Evolutionary conservation across 1,139 yeast species (phyloP).

Genomic region (Kodamaea sp.): DNA sequence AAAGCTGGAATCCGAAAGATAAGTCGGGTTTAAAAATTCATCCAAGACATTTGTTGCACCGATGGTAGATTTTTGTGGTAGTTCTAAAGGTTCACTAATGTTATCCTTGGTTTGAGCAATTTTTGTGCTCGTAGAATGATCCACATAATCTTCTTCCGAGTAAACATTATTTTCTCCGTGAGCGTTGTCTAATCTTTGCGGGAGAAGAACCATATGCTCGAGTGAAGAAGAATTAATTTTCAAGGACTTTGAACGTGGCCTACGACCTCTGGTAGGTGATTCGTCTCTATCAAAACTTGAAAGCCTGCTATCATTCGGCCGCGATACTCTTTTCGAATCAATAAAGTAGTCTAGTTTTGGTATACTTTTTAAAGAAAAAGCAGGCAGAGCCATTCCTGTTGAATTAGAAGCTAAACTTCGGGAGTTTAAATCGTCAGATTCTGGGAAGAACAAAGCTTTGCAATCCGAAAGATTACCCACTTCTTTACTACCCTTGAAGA

Average conservation of each 20-base stretch:
- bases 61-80: background rate
- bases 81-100: background rate
- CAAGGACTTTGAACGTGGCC: no score
- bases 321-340: background rate
- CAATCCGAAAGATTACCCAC: no score
- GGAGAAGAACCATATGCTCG: no score
- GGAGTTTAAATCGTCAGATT: background rate
- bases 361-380: background rate
- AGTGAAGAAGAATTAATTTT: no score
- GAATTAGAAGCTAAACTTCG: background rate
- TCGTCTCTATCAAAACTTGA: constrained; percentile 3
- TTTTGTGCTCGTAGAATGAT: background rate
- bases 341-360: constrained; percentile 1
- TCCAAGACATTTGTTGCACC: background rate
- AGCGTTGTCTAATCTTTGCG: no score
- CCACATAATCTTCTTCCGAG: no score
- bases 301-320: no score
- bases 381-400: background rate
- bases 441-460: no score
- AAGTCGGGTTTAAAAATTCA: background rate
- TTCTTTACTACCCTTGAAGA: background rate
- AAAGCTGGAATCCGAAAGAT: background rate
- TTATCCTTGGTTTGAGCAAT: no score
- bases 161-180: no score
- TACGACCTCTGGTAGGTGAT: constrained; percentile 2